These are phyloP conservation scores for Fonsecaea pedrosoi DNA, from an alignment of 2,329 filamentous ascomycete species.

Conservation along the genomic window DNA sequence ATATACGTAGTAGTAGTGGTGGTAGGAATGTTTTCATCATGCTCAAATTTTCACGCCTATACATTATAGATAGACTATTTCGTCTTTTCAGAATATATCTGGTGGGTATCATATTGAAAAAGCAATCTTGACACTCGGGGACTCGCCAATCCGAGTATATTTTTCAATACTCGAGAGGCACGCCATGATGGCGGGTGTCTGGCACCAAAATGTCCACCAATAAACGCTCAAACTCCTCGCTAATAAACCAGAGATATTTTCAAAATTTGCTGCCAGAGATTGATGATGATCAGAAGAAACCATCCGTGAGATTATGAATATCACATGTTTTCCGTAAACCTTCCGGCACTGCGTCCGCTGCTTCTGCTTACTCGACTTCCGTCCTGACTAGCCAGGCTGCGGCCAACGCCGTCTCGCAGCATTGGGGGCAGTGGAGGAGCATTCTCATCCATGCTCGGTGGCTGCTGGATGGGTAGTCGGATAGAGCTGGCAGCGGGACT, in stretches of 20 bases:
- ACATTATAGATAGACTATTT: background rate
- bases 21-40: background rate
- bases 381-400: constrained; percentile 51
- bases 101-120: constrained; percentile 26
- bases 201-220: background rate
- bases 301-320: background rate
- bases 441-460: constrained; percentile 37
- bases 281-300: background rate
- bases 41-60: background rate
- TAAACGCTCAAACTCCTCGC: constrained; percentile 24
- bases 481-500: constrained; percentile 42
- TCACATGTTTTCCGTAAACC: constrained; percentile 49
- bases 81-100: constrained; percentile 2
- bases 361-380: constrained; percentile 48
- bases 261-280: background rate
- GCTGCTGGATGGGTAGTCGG: constrained; percentile 36
- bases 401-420: constrained; percentile 50
- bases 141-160: background rate
- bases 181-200: background rate
- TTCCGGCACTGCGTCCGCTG: constrained; percentile 44
- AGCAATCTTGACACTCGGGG: background rate
- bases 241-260: constrained; percentile 12
- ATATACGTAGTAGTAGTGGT: background rate
- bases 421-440: constrained; percentile 42
- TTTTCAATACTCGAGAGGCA: background rate